phyloP scores from a whole-genome alignment of 2,329 filamentous ascomycete species.

The Chalara sp. region DNA sequence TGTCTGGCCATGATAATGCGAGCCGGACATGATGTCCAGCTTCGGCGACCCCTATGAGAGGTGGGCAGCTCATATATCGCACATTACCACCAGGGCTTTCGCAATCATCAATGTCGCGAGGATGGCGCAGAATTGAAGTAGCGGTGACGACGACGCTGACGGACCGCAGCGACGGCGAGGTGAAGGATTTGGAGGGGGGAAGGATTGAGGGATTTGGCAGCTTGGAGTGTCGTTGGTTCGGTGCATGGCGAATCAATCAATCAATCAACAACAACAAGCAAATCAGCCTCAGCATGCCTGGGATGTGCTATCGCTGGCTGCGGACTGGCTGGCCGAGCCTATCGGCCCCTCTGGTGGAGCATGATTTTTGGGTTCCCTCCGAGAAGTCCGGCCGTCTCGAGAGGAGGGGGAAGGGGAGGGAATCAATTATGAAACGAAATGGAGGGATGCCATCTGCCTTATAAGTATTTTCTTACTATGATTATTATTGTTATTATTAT shows the following conservation, averaged over 20 bases:
- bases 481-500: too few species aligned
- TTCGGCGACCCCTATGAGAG: not conserved
- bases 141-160: not conserved
- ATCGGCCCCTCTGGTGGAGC: too few species aligned
- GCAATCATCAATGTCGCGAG: not conserved
- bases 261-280: not conserved
- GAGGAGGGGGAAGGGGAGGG: too few species aligned
- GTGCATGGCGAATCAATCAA: not conserved
- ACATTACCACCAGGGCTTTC: constrained; percentile 7
- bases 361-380: too few species aligned
- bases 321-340: too few species aligned
- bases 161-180: not conserved
- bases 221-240: not conserved
- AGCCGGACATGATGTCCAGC: constrained; percentile 10
- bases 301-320: too few species aligned
- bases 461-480: too few species aligned
- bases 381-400: too few species aligned
- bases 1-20: constrained; percentile 18
- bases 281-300: constrained; percentile 6
- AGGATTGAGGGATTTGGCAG: not conserved
- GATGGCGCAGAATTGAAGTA: not conserved
- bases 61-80: constrained; percentile 12
- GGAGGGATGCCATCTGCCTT: too few species aligned
- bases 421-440: too few species aligned
- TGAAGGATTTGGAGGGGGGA: not conserved